Conservation (phyloP, 768 basidiomycete species). For the Lactarius evosmus region DNA sequence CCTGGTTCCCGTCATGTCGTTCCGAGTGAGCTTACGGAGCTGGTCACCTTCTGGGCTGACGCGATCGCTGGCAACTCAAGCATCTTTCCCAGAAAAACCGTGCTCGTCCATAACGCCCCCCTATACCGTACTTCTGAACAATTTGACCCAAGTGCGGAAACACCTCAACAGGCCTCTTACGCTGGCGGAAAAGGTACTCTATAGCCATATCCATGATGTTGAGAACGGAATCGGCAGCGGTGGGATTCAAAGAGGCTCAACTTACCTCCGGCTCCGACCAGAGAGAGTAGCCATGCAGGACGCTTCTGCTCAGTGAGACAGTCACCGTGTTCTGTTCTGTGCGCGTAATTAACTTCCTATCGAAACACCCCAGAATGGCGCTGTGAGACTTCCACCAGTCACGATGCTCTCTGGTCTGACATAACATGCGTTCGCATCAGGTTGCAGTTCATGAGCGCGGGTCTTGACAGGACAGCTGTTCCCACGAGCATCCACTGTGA, state of each 20-base stretch:
- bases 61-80: conserved; percentile 40
- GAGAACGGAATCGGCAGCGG: conserved; percentile 58
- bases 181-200: conserved; percentile 96
- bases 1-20: conserved; percentile 21
- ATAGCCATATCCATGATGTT: conserved; percentile 85
- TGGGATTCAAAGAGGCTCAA: conserved; percentile 74
- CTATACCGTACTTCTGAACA: conserved; percentile 66
- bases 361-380: conserved; percentile 60
- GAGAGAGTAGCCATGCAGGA: conserved; percentile 98
- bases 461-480: conserved; percentile 77
- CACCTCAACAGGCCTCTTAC: conserved; percentile 78
- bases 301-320: conserved; percentile 79
- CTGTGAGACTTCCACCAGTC: conserved; percentile 44
- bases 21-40: conserved; percentile 11
- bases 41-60: conserved; percentile 1
- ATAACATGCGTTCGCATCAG: conserved; percentile 36
- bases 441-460: conserved; percentile 98
- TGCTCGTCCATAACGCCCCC: conserved; percentile 81
- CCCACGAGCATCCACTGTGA: conserved; percentile 96
- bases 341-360: conserved; percentile 4
- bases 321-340: conserved; percentile 4
- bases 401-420: conserved; percentile 30
- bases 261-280: conserved; percentile 86
- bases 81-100: conserved; percentile 48
- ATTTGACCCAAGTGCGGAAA: conserved; percentile 64